Percentiles rank a stretch among this genome's conserved stretches.
These are phyloP conservation scores for Tolypocladium ophioglossoides DNA, from an alignment of 2,329 filamentous ascomycete species.

Conservation along the genomic window DNA sequence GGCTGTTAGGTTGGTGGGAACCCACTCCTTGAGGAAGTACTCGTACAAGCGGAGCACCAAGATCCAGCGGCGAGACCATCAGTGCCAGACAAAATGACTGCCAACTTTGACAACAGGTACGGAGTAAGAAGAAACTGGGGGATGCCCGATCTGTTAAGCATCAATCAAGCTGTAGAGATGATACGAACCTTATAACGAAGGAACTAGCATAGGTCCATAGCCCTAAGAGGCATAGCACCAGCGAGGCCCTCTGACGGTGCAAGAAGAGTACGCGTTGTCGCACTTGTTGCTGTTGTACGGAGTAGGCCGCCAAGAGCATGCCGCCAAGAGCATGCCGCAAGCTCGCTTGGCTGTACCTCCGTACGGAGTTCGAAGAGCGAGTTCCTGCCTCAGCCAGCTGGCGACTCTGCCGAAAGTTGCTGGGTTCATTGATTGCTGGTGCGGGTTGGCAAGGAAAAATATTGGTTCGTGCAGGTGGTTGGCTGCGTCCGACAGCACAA, in stretches of 20 bases:
- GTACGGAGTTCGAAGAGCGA: not conserved
- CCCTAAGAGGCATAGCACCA: not conserved
- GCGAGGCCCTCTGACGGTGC: not conserved
- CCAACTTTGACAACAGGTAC: not conserved
- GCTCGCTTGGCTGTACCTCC: not conserved
- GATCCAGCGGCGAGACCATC: not conserved
- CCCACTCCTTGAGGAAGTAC: too few relatives aligned
- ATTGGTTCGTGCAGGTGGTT: not conserved
- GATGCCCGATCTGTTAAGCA: not conserved
- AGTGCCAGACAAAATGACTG: not conserved
- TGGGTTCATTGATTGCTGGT: not conserved
- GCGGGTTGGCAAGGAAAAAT: not conserved
- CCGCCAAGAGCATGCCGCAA: not conserved
- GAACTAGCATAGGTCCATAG: not conserved
- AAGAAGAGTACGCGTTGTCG: not conserved
- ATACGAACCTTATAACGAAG: not conserved
- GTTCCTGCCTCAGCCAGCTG: not conserved
- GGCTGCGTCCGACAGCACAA: not conserved
- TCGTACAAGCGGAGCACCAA: not conserved
- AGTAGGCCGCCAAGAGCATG: not conserved
- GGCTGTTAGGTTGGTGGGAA: not conserved
- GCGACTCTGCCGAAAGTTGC: not conserved
- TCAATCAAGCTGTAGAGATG: not conserved
- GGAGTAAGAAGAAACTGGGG: not conserved
- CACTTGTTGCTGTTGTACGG: not conserved